A percentile compares a stretch with the other conserved stretches of the same genome.
Conservation (phyloP, 129 eudicot genomes). For the Flaveria ramosissima region DNA sequence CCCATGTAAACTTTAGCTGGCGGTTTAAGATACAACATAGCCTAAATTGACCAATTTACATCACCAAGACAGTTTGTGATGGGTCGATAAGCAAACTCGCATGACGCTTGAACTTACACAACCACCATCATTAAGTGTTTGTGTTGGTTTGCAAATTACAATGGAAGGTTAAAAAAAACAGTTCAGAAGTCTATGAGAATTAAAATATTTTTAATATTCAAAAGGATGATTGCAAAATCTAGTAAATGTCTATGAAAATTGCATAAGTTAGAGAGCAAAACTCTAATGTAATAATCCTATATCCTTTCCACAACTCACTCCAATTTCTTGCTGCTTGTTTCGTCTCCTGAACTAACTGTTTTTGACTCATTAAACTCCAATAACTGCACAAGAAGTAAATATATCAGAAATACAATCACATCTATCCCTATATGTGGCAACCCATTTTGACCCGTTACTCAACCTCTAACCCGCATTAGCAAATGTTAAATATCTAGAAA, state of each 20-base stretch:
- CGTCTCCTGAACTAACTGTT: constrained; percentile 29
- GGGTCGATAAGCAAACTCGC: background rate
- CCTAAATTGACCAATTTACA: no score
- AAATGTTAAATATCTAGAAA: background rate
- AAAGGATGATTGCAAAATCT: constrained; percentile 28
- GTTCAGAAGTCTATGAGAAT: constrained; percentile 12
- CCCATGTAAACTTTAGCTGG: no score
- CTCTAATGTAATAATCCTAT: constrained; percentile 19
- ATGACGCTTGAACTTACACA: background rate
- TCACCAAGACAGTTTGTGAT: background rate
- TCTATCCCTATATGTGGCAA: background rate
- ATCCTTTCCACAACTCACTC: constrained; percentile 28
- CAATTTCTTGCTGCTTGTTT: constrained; percentile 35
- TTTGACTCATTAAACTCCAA: constrained; percentile 43
- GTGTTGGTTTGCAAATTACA: constrained; percentile 4
- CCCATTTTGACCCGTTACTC: background rate
- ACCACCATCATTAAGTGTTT: background rate
- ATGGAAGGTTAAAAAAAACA: background rate
- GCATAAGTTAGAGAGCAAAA: constrained; percentile 32
- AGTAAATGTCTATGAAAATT: constrained; percentile 17
- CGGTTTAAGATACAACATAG: no score
- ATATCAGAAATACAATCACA: constrained; percentile 4
- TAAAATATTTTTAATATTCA: background rate
- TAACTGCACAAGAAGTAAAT: constrained; percentile 21
- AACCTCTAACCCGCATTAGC: background rate